These are phyloP conservation scores for Trapa incisa DNA, from an alignment of 345 rosid species.

Conservation along the genomic window DNA sequence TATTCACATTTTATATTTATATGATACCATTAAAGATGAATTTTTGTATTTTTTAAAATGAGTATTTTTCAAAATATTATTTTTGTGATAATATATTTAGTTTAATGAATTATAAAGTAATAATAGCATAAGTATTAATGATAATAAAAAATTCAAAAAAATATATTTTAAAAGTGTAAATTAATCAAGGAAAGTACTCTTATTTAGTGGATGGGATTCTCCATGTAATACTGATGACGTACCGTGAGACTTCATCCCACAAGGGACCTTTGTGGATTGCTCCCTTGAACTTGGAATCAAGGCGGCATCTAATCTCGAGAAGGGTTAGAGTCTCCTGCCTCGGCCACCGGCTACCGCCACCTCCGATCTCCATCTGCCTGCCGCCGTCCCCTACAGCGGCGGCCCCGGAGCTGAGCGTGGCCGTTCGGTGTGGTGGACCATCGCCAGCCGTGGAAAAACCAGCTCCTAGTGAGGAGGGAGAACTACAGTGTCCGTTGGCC, in stretches of 20 bases:
- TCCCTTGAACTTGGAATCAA: slow-evolving; percentile 57
- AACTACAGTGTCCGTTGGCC: not conserved
- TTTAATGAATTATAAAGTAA: too few species aligned
- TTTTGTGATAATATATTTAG: too few species aligned
- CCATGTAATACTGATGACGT: not conserved
- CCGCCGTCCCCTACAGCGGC: not conserved
- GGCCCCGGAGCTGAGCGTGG: not conserved
- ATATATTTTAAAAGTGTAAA: too few species aligned
- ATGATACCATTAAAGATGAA: too few species aligned
- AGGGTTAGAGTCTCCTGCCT: slow-evolving; percentile 73
- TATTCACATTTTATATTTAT: too few species aligned
- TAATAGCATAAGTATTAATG: too few species aligned
- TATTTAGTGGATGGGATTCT: too few species aligned
- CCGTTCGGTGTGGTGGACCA: not conserved
- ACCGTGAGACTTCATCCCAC: slow-evolving; percentile 73
- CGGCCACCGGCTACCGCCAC: slow-evolving; percentile 45
- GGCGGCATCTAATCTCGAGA: slow-evolving; percentile 68
- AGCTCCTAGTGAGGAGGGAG: not conserved
- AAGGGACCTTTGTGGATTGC: slow-evolving; percentile 62
- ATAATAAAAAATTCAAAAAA: too few species aligned
- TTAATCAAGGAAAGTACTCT: too few species aligned
- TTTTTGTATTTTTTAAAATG: too few species aligned
- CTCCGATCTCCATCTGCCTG: slow-evolving; percentile 15
- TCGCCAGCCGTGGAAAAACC: not conserved
- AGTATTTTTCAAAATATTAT: too few species aligned